A percentile compares a stretch with the other conserved stretches of the same genome.
These are phyloP conservation scores for Neofusicoccum umdonicola DNA, from an alignment of 2,329 filamentous ascomycete genomes.

Conservation along the genomic window DNA sequence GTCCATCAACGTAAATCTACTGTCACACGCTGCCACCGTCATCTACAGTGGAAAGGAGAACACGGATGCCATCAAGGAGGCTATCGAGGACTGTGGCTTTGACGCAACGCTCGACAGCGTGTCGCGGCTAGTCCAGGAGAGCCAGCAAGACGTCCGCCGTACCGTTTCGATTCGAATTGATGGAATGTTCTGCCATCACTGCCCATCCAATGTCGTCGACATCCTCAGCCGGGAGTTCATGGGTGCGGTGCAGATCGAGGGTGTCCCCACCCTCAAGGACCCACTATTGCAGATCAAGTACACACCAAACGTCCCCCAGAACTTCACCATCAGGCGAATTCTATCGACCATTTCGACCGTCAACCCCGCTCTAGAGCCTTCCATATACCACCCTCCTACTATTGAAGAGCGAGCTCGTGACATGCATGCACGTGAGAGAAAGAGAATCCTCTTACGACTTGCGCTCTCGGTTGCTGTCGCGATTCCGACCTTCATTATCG, in stretches of 20 bases:
- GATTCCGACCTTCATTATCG: conserved; percentile 82
- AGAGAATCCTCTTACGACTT: conserved; percentile 66
- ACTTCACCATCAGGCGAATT: conserved; percentile 73
- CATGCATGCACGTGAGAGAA: conserved; percentile 70
- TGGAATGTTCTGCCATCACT: conserved; percentile 49
- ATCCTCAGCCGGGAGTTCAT: conserved; percentile 53
- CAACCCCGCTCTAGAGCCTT: conserved; percentile 65
- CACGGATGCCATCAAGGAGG: conserved; percentile 45
- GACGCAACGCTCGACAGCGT: conserved; percentile 39
- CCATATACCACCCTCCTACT: conserved; percentile 75
- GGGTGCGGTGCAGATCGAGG: conserved; percentile 51
- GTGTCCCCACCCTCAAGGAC: conserved; percentile 51
- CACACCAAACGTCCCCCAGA: conserved; percentile 59
- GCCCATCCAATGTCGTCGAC: conserved; percentile 50
- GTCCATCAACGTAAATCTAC: conserved; percentile 50
- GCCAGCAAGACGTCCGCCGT: conserved; percentile 26
- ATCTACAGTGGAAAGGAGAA: conserved; percentile 49
- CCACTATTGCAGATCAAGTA: conserved; percentile 73
- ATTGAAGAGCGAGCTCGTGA: conserved; percentile 76
- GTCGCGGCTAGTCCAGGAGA: conserved; percentile 19
- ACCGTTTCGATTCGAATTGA: conserved; percentile 36
- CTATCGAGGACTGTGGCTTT: conserved; percentile 49
- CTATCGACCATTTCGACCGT: conserved; percentile 63
- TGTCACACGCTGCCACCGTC: conserved; percentile 51
- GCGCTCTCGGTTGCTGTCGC: conserved; percentile 66